These are phyloP conservation scores for Nitzschia inconspicua DNA, from an alignment of 108 stramenopile species.

Conservation along the genomic window DNA sequence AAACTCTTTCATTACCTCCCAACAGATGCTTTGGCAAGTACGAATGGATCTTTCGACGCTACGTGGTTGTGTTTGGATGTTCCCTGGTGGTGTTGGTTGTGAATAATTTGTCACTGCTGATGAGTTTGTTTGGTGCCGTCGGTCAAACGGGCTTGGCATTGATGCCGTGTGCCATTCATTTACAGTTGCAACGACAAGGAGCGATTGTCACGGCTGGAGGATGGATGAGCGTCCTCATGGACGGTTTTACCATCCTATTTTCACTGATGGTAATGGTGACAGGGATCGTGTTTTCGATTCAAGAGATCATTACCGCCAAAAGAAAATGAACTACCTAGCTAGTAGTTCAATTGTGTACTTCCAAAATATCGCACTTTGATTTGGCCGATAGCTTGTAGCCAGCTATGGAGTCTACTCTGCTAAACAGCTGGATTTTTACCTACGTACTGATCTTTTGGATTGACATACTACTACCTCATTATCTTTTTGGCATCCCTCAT, in stretches of 20 bases:
- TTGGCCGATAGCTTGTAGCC: too few relatives aligned
- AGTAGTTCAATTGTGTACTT: too few relatives aligned
- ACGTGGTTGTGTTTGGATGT: slow-evolving; percentile 24
- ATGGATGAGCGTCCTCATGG: not conserved
- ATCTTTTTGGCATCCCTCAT: too few relatives aligned
- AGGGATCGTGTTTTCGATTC: slow-evolving; percentile 6
- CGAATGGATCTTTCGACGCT: slow-evolving; percentile 33
- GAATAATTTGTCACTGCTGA: slow-evolving; percentile 28
- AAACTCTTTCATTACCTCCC: too few relatives aligned
- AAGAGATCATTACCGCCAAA: slow-evolving; percentile 9
- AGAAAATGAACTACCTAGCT: too few relatives aligned
- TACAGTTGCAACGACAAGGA: slow-evolving; percentile 14
- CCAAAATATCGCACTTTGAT: too few relatives aligned
- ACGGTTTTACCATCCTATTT: slow-evolving; percentile 4
- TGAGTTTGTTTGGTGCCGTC: slow-evolving; percentile 37
- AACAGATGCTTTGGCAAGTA: not conserved
- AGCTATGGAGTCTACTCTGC: too few relatives aligned
- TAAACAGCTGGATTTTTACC: too few relatives aligned
- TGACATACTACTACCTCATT: too few relatives aligned
- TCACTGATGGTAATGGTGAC: not conserved
- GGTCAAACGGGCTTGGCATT: slow-evolving; percentile 40
- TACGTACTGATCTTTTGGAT: too few relatives aligned
- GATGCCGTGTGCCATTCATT: slow-evolving; percentile 33
- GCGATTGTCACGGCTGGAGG: slow-evolving; percentile 1
- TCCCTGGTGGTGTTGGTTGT: slow-evolving; percentile 26